A percentile compares a stretch with the other conserved stretches of the same genome.
phyloP scores from a whole-genome alignment of 306 rosid species.

The Alnus rubra region DNA sequence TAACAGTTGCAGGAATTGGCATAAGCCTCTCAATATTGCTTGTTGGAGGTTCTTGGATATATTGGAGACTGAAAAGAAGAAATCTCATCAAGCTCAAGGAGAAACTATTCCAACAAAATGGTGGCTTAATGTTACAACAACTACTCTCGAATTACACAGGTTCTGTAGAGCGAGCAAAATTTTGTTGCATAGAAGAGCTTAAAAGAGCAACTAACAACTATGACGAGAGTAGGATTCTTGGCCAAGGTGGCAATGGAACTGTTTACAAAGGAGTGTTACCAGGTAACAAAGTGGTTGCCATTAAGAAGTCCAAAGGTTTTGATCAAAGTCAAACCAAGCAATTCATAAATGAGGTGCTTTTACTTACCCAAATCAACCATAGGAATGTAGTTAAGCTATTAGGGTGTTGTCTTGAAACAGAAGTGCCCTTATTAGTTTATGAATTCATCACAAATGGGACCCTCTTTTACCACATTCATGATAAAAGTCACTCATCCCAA shows the following conservation, averaged over 20 bases:
- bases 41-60: conserved; percentile 18
- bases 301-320: not conserved
- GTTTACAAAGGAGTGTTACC: conserved; percentile 41
- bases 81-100: conserved; percentile 28
- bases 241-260: conserved; percentile 49
- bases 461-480: no score
- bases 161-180: conserved; percentile 10
- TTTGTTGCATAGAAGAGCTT: conserved; percentile 30
- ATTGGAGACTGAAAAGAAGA: conserved; percentile 34
- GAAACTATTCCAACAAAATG: conserved; percentile 34
- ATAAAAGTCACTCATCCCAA: no score
- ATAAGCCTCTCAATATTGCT: conserved; percentile 16
- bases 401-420: no score
- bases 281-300: conserved; percentile 18
- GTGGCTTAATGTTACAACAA: conserved; percentile 37
- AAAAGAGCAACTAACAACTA: conserved; percentile 46
- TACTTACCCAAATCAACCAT: no score
- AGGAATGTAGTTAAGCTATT: no score
- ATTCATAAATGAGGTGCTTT: no score
- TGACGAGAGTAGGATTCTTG: conserved; percentile 25
- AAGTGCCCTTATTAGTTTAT: no score
- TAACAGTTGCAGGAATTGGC: conserved; percentile 23
- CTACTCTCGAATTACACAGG: conserved; percentile 19
- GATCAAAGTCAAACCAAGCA: conserved; percentile 36
- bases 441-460: no score